These are phyloP conservation scores for Mucor mucedo DNA, from an alignment of 371 early-diverging fungal species.

Conservation along the genomic window DNA sequence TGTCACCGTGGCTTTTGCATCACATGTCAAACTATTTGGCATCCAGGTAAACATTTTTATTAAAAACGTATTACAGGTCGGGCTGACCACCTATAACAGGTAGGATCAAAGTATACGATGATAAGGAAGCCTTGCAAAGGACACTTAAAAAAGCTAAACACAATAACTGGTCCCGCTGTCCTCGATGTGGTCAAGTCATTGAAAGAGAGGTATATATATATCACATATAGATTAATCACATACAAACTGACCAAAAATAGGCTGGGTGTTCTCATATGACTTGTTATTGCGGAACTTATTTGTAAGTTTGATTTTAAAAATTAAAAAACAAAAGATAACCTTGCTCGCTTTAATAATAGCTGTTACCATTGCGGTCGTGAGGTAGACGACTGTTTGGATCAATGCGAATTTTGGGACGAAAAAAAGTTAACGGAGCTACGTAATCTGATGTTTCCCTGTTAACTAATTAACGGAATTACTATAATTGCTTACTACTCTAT, in stretches of 20 bases:
- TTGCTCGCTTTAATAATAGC: neutral
- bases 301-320: neutral
- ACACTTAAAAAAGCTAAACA: constrained; percentile 13
- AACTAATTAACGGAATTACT: neutral
- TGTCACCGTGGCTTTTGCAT: constrained; percentile 28
- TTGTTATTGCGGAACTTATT: neutral
- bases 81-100: constrained; percentile 7
- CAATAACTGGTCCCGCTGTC: constrained; percentile 21
- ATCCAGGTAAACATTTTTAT: neutral
- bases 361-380: neutral
- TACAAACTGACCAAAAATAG: neutral
- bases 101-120: constrained; percentile 14
- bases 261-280: neutral
- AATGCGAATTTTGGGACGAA: neutral
- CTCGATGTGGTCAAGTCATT: constrained; percentile 15
- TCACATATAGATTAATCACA: neutral
- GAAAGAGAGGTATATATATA: constrained; percentile 11
- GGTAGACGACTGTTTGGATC: neutral
- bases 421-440: neutral
- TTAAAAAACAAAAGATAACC: neutral
- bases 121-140: constrained; percentile 7
- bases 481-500: neutral
- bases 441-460: neutral
- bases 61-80: no score
- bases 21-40: constrained; percentile 16